Evolutionary conservation across 345 rosid genomes (phyloP).

Genomic region (Euclidium syriacum): DNA sequence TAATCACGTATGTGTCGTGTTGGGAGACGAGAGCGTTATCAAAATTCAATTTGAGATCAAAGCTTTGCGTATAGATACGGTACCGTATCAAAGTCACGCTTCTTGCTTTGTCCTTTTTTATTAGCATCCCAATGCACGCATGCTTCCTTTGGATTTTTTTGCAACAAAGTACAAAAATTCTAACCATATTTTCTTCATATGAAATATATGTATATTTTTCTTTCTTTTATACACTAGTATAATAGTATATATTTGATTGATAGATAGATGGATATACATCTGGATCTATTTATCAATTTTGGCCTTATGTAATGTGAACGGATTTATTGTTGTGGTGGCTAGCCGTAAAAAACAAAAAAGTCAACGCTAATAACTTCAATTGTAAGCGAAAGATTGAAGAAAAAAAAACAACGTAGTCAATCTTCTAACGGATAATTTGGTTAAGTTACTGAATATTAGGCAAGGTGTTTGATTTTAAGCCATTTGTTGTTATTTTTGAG

Average conservation of each 20-base stretch:
- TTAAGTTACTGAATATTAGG: background rate
- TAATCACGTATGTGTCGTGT: constrained; percentile 34
- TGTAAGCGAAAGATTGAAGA: constrained; percentile 14
- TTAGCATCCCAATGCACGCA: constrained; percentile 29
- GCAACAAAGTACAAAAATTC: background rate
- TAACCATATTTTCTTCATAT: constrained; percentile 1
- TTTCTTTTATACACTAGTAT: background rate
- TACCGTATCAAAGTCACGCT: constrained; percentile 35
- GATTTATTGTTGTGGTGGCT: constrained; percentile 25
- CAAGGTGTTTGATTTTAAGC: background rate
- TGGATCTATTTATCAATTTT: constrained; percentile 18
- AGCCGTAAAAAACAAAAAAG: background rate
- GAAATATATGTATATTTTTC: background rate
- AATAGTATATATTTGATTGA: background rate
- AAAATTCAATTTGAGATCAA: background rate
- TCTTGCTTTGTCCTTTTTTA: constrained; percentile 25
- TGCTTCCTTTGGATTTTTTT: constrained; percentile 24
- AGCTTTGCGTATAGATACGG: constrained; percentile 30
- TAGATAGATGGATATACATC: constrained; percentile 9
- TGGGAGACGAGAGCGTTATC: background rate
- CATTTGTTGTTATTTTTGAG: constrained; percentile 8
- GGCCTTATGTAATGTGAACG: constrained; percentile 22
- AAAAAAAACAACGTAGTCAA: background rate
- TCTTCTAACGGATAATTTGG: background rate
- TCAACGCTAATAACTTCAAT: constrained; percentile 28